Base-by-base conservation (phyloP, 306 rosid species). In the Morella rubra region DNA sequence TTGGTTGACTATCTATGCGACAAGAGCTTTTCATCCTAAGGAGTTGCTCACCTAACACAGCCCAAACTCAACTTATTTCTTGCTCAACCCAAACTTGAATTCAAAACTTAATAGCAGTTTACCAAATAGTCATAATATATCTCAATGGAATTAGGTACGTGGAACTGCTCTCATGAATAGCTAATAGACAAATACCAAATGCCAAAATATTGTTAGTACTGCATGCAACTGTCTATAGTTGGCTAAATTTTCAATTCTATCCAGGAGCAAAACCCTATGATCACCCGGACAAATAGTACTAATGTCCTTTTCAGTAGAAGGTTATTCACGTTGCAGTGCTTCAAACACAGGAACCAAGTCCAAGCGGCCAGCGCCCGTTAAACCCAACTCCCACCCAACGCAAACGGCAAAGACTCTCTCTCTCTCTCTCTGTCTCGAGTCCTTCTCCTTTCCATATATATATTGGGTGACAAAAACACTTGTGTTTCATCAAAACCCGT, bases 381-480 rank as follows among this genome's bases (percentile, higher is more conserved):
- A 81, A 62, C 74, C 73, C 72, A 75, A 73, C 74, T 53, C 44
- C 60, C 24, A 32, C 59, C 69, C 61, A 44, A 86, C 65, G 73
- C 76, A 67, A 87, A 82, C 84, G 64, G 76, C 82, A 73, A 68
- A 56, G 42, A 64, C 11, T 47, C 83, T 15, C 27, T 18, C 55
- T 16, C 74, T 66, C 46, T 52, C 49, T 37, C n/a, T 41, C 65
- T 76, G 27, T 45, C 50, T 54, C 24, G 8, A 37, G 70, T 59
- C 20, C 42, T 14, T 18, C 74, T 27, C 5, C 59, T 56, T 52
- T 24, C 37, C 4, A 19, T 41, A 19, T 46, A 32, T 60, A 55
- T 47, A 22, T 9, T 8, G 8, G 11, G 15, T 14, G 14, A 18
- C 40, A 64, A 54, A 8, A 18, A 27, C 18, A 56, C 47, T 46